Base-by-base conservation (phyloP, 257 asterid species). In the Scutellaria minor region DNA sequence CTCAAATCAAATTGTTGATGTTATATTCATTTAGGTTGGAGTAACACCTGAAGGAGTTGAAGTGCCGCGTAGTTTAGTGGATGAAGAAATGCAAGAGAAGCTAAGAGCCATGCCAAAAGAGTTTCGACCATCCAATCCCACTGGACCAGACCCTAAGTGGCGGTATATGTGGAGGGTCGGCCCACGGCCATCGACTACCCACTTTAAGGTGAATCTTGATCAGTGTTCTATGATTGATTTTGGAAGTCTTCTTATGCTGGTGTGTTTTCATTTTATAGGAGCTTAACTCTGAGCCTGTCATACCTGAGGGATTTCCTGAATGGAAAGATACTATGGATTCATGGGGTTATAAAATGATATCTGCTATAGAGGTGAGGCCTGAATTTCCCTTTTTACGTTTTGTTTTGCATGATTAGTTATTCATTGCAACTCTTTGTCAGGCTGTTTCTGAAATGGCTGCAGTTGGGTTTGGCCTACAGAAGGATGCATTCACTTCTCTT, bases 121-220 rank as follows among this genome's bases (percentile, higher is more conserved):
- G 78, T 77, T 61, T 78, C 88, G 78, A 71, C 96, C 99, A 64
- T 75, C 82, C 47, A 79, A 75, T 64, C 98, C 96, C 18, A 47
- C 83, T 60, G 99, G 99, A 53, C 96, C 99, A 14, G 99, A 95
- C 72, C 98, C 92, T 55, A 95, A 95, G 84, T 92, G 99, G 99
- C 93, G 99, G 41, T 95, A 90, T 73, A 95, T 95, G 99, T 95
- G 98, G 99, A 95, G 99, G 79, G 87, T 85, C 83, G 99, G 99
- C 64, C 86, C 95, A 50, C 88, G 97, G 57, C 97, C 97, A 13
- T 73, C 78, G 55, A 73, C 73, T 65, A 92, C 99, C 83, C 75
- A 74, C 52, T 95, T 85, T 84, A 90, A 92, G 97, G 99, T 91
- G 68, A 72, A 62, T 37, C 37, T 62, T 4, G n/a, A 68, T 39